phyloP scores from a whole-genome alignment of 2,329 filamentous ascomycete genomes.

The Beauveria bassiana region DNA sequence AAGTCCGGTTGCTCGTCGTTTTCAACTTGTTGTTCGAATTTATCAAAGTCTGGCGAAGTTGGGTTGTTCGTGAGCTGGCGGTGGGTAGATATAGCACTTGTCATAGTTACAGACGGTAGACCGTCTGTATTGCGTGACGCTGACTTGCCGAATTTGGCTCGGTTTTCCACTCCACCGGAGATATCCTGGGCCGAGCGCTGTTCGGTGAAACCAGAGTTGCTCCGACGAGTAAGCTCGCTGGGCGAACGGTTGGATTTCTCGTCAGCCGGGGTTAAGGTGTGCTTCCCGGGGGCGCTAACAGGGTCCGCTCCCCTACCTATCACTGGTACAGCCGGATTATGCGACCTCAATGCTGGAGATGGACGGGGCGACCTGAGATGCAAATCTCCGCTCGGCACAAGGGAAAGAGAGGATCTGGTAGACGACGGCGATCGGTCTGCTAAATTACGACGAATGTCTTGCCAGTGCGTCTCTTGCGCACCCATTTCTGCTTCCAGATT shows the following conservation, averaged over 20 bases:
- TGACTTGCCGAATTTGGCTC: slow-evolving; percentile 3
- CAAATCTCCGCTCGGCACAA: slow-evolving; percentile 7
- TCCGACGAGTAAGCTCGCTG: slow-evolving; percentile 4
- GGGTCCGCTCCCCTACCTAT: not conserved
- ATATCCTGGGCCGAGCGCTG: not conserved
- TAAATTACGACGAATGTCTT: slow-evolving; percentile 45
- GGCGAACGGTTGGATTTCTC: slow-evolving; percentile 3
- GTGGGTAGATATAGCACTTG: slow-evolving; percentile 6
- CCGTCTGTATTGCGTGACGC: slow-evolving; percentile 4
- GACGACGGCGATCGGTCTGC: slow-evolving; percentile 36
- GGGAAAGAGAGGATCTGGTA: slow-evolving; percentile 2
- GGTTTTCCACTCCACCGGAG: slow-evolving; percentile 1
- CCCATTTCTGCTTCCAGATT: slow-evolving; percentile 57
- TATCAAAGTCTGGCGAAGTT: slow-evolving; percentile 47
- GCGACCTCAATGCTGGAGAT: slow-evolving; percentile 3
- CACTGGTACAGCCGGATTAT: slow-evolving; percentile 4
- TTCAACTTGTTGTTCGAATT: slow-evolving; percentile 33
- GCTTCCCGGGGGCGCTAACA: not conserved
- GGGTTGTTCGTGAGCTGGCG: slow-evolving; percentile 26
- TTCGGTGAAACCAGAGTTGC: slow-evolving; percentile 7
- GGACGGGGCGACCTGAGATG: slow-evolving; percentile 2
- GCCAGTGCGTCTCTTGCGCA: slow-evolving; percentile 52
- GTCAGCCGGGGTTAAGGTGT: slow-evolving; percentile 3
- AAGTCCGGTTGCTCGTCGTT: slow-evolving; percentile 13
- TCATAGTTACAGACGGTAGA: slow-evolving; percentile 22